Conservation (phyloP, 176 grass and related monocot species). For the Tillandsia fasciculata region DNA sequence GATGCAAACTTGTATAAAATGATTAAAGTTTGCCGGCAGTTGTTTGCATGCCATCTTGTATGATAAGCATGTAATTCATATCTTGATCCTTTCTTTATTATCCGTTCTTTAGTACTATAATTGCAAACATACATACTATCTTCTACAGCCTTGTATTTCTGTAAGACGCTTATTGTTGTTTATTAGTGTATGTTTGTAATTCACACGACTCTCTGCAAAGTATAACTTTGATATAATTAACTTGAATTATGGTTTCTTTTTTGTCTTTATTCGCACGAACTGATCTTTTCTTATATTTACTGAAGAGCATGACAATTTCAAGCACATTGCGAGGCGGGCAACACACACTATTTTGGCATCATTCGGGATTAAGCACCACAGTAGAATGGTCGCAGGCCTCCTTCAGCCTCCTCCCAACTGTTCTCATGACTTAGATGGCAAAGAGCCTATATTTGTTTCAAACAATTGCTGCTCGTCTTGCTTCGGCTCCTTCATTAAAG, state of each 20-base stretch:
- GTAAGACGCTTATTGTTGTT: too few relatives aligned
- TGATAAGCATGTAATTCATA: too few relatives aligned
- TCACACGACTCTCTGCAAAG: too few relatives aligned
- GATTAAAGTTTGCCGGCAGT: too few relatives aligned
- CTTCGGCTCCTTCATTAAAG: conserved; percentile 35
- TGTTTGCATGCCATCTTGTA: too few relatives aligned
- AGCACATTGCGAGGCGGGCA: conserved; percentile 28
- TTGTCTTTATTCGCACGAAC: not conserved
- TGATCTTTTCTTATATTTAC: conserved; percentile 32
- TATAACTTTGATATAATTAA: not conserved
- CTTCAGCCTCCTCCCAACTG: conserved; percentile 25
- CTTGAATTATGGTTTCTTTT: not conserved
- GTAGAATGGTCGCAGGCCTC: conserved; percentile 22
- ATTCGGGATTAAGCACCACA: conserved; percentile 44
- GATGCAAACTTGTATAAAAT: too few relatives aligned
- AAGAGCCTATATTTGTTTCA: conserved; percentile 20
- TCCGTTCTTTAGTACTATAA: too few relatives aligned
- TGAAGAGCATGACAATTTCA: conserved; percentile 27
- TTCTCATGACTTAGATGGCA: conserved; percentile 9
- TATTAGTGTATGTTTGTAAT: too few relatives aligned
- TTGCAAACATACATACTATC: too few relatives aligned
- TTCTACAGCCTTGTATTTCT: too few relatives aligned
- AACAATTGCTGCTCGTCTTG: conserved; percentile 38
- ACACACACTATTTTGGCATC: conserved; percentile 29
- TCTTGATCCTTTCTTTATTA: too few relatives aligned